Evolutionary conservation across 2,329 filamentous ascomycete genomes (phyloP).

Genomic region (Fusarium sp.): DNA sequence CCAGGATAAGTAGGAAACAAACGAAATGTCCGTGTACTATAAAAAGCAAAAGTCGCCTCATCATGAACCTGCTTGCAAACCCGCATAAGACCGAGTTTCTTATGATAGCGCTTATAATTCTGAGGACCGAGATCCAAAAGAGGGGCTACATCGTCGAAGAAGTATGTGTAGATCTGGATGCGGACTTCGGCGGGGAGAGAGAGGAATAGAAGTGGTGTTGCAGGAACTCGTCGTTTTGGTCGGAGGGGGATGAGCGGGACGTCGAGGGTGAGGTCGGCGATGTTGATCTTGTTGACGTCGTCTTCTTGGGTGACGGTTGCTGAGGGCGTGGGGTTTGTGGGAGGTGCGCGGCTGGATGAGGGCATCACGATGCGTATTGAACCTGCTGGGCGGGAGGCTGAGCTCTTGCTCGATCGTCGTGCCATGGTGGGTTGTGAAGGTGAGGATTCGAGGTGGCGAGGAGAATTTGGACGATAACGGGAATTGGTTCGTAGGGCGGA

Average conservation of each 20-base stretch:
- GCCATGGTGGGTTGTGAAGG: conserved; percentile 30
- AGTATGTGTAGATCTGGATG: conserved; percentile 73
- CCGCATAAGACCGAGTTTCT: conserved; percentile 69
- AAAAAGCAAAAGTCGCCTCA: conserved; percentile 75
- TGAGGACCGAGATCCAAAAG: conserved; percentile 74
- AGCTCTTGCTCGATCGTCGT: conserved; percentile 39
- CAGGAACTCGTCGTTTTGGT: conserved; percentile 48
- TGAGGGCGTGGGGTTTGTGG: conserved; percentile 47
- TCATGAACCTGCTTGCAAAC: conserved; percentile 69
- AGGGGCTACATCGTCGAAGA: conserved; percentile 64
- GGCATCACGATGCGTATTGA: conserved; percentile 39
- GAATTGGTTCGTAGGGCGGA: not conserved
- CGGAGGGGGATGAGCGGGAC: conserved; percentile 48
- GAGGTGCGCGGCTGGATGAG: not conserved
- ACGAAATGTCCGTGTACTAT: conserved; percentile 70
- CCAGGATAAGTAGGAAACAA: conserved; percentile 74
- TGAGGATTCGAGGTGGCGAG: conserved; percentile 13
- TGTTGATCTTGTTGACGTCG: conserved; percentile 53
- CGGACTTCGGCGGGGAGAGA: conserved; percentile 76
- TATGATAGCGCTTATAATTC: conserved; percentile 71
- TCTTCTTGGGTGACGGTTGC: conserved; percentile 55
- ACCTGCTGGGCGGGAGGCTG: conserved; percentile 25
- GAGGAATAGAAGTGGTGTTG: conserved; percentile 71
- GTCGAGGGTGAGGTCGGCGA: conserved; percentile 58
- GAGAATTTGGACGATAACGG: conserved; percentile 19